Evolutionary conservation across 169 alveolate species (phyloP), one percentile per base, ranked within the genome.

Genomic region (Cryptosporidium bovis): DNA sequence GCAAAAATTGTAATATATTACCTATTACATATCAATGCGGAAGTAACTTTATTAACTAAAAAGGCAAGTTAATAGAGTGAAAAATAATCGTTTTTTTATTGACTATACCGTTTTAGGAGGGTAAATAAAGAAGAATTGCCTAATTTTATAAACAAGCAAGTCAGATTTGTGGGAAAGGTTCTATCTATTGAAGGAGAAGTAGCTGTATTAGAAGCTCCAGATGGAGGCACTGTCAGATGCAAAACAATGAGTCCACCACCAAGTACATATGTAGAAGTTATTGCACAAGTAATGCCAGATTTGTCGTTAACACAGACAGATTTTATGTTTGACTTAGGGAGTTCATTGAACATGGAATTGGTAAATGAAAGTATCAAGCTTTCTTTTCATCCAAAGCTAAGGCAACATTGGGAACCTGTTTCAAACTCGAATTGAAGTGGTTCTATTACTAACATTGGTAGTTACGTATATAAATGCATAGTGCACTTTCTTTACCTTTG

Each of bases 251-350:
- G 87, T 24, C 87, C 87, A 2, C 77, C 87, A 20, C 87, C 87
- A 56, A 62, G 87, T 60, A 77, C 71, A 13, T 77, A 44, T 77
- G 87, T 77, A 4, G 87, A 77, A 62, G 71, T 77, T 0, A 77
- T 77, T 48, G 87, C 87, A 31, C 87, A 77, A 40, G 87, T 77
- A n/a, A 77, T 77, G 87, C 87, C 87, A 3, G 87, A 77, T 40
- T 27, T 77, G 2, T 44, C 87, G 0, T 31, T 77, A 12, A 60
- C 64, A 46, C 87, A 77, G 34, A 77, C 87, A 2, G 87, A 77
- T 18, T 77, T 77, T 62, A 77, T 77, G 87, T 77, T 77, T 40
- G 87, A 77, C 64, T 62, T 77, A 44, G 87, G 87, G 12, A 33
- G 64, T 40, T 77, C 87, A 18, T 64, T 77, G 31, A 77, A 77